Base-by-base conservation (phyloP, 331 rosid species). In the Stylosanthes scabra region DNA sequence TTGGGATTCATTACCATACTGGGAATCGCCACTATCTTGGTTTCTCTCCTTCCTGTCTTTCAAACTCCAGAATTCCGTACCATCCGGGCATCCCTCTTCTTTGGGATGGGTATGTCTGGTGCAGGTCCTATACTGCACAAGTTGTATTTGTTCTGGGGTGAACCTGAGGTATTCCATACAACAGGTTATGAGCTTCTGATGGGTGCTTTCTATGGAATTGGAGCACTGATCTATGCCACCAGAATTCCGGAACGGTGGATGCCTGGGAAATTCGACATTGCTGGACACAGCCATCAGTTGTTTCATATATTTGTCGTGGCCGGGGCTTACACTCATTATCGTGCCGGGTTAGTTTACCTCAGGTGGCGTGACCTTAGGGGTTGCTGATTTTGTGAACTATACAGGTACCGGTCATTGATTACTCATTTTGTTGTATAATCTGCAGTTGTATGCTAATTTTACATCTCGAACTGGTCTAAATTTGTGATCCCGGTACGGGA, bases 181-280 rank as follows among this genome's bases (percentile, higher is more conserved):
- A 89, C 97, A 8, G 89, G 91, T n/a, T 91, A 86, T 58, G 99
- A 94, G 89, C 16, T 88, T 63, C 78, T 94, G 74, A 94, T 91
- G 99, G 99, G 99, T 14, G 42, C 41, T 39, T 68, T 91, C 12
- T 94, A 94, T 59, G 99, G 93, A 46, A 16, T 83, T 20, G 99
- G 99, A 47, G 99, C 97, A 49, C 69, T 94, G 56, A 86, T 94
- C 70, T 94, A 94, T 75, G 99, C 99, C 64, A 87, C 93, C 0
- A 88, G 99, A 80, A 86, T 94, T 71, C 99, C 97, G 0, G 97
- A 94, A 75, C 82, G 99, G 59, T 94, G 99, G 99, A 87, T 80
- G 97, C 99, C 99, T 15, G 99, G 99, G 59, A 94, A 88, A 63
- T 94, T 91, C 0, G 99, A 94, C 86, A 81, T 94, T 81, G 99